Percentiles rank a stretch among this genome's conserved stretches.
These are phyloP conservation scores for Coniochaeta ligniaria DNA, from an alignment of 2,329 filamentous ascomycete species.

Conservation along the genomic window DNA sequence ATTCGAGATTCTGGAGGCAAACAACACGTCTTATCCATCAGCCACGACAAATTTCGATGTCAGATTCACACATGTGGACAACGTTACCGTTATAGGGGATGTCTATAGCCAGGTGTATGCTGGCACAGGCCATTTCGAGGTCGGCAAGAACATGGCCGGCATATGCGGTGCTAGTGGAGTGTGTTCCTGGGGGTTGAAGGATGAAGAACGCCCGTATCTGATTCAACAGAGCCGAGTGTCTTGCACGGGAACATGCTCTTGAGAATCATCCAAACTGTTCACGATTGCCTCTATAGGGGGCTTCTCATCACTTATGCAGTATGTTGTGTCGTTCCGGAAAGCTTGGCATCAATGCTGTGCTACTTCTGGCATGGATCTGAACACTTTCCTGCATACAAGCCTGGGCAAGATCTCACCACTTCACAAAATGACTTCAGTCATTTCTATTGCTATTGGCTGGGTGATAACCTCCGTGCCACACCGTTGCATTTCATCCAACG, in stretches of 20 bases:
- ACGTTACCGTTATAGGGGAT: slow-evolving; percentile 8
- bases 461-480: no score
- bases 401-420: no score
- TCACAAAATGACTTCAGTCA: no score
- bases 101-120: slow-evolving; percentile 10
- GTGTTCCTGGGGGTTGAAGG: slow-evolving; percentile 7
- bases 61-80: slow-evolving; percentile 12
- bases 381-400: no score
- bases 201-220: slow-evolving; percentile 5
- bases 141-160: slow-evolving; percentile 9
- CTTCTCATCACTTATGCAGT: no score
- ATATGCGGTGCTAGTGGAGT: slow-evolving; percentile 8
- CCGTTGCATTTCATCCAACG: no score
- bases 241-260: background rate
- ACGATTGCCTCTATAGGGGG: no score
- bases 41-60: slow-evolving; percentile 15
- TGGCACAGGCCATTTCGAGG: slow-evolving; percentile 15
- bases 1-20: slow-evolving; percentile 14
- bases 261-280: background rate
- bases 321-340: no score
- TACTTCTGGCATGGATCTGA: no score
- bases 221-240: slow-evolving; percentile 1
- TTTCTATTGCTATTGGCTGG: no score
- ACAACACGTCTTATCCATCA: background rate
- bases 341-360: no score